Conservation (phyloP, 352 stramenopile species). For the Aphanomyces stellatus region DNA sequence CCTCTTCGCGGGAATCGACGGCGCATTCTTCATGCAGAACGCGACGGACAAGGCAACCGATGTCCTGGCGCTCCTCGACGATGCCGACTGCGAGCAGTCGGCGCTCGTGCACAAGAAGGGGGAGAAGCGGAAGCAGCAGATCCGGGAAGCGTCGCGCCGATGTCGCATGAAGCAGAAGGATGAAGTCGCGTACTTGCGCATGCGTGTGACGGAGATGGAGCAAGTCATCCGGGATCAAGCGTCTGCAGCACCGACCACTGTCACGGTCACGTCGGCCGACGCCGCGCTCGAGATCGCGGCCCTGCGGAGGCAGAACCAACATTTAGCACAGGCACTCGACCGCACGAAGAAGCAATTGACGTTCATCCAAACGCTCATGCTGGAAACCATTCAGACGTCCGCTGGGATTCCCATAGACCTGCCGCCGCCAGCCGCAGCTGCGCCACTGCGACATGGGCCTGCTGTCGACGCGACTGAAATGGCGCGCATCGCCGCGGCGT, state of each 20-base stretch:
- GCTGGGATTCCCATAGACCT: background rate
- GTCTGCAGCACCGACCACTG: background rate
- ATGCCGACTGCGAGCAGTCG: background rate
- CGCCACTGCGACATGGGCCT: background rate
- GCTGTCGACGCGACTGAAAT: background rate
- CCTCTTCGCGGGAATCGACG: background rate
- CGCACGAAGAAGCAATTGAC: constrained; percentile 7
- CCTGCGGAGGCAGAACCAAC: constrained; percentile 12
- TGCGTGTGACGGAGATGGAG: constrained; percentile 12
- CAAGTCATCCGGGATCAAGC: constrained; percentile 9
- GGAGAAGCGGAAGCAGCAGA: constrained; percentile 19
- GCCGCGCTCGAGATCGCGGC: background rate
- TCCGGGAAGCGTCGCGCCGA: constrained; percentile 16
- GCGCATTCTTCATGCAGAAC: background rate
- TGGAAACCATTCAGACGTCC: constrained; percentile 14
- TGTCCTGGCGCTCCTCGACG: background rate
- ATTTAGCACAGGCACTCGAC: background rate
- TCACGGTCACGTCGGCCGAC: background rate
- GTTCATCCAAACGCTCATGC: constrained; percentile 16
- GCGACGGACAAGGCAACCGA: background rate
- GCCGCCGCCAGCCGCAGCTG: background rate
- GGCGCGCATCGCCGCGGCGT: background rate
- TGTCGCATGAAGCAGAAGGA: constrained; percentile 20
- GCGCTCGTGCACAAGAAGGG: background rate
- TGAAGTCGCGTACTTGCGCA: constrained; percentile 14